Evolutionary conservation across 1,284 basidiomycete species (phyloP).

Genomic region (Cutaneotrichosporon spelunceum): DNA sequence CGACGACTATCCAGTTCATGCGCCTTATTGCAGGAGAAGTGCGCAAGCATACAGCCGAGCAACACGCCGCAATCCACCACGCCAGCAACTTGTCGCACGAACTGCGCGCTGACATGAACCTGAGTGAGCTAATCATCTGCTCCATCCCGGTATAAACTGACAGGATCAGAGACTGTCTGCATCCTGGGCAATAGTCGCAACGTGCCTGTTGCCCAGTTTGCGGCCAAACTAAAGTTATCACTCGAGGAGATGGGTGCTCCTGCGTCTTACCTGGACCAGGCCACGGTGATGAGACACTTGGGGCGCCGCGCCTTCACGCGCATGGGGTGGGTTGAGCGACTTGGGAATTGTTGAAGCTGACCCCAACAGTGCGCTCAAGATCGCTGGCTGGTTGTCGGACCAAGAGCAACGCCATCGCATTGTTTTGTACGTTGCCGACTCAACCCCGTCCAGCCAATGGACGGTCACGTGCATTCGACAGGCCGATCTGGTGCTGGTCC

Average conservation of each 20-base stretch:
- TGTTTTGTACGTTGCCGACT: conserved; percentile 90
- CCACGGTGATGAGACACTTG: conserved; percentile 80
- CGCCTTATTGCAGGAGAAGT: conserved; percentile 91
- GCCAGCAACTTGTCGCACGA: conserved; percentile 46
- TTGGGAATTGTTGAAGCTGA: conserved; percentile 5
- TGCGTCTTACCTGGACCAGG: conserved; percentile 85
- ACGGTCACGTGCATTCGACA: conserved; percentile 95
- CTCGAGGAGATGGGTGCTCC: conserved; percentile 83
- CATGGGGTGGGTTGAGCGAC: conserved; percentile 59
- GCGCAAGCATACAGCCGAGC: conserved; percentile 68
- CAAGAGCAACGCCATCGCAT: conserved; percentile 87
- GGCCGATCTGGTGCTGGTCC: conserved; percentile 93
- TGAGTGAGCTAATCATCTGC: conserved; percentile 65
- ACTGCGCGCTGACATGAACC: conserved; percentile 77
- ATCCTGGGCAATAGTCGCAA: conserved; percentile 60
- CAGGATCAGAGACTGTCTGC: conserved; percentile 44
- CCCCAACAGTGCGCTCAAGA: conserved; percentile 72
- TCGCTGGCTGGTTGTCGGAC: conserved; percentile 88
- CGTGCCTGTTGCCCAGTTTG: conserved; percentile 82
- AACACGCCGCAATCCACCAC: conserved; percentile 28
- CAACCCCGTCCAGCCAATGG: conserved; percentile 87
- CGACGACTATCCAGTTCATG: conserved; percentile 92
- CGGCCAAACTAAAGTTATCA: conserved; percentile 78
- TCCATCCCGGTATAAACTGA: neutral
- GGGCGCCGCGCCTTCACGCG: conserved; percentile 88